Conservation (phyloP, 768 basidiomycete species). For the Pulveroboletus sp. region DNA sequence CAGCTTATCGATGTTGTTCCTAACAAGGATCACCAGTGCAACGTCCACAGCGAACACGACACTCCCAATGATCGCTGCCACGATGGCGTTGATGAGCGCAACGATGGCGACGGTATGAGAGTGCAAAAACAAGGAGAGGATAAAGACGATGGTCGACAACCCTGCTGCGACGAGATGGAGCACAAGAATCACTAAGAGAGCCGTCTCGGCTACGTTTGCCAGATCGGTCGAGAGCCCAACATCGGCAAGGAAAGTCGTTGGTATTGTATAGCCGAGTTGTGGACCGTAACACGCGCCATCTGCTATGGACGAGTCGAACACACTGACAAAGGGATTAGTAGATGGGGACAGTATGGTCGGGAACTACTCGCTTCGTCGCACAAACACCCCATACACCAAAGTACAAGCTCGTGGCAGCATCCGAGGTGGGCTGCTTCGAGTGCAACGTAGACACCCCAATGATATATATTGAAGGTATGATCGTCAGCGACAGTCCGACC, state of each 20-base stretch:
- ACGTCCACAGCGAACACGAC: conserved; percentile 60
- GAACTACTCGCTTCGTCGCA: conserved; percentile 42
- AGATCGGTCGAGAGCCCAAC: conserved; percentile 44
- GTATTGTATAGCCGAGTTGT: conserved; percentile 64
- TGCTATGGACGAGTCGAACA: background rate
- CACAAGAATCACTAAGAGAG: conserved; percentile 51
- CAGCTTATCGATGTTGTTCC: conserved; percentile 37
- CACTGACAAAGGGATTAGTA: conserved; percentile 3
- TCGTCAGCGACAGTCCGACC: conserved; percentile 69
- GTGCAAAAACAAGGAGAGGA: conserved; percentile 55
- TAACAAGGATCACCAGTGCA: conserved; percentile 52
- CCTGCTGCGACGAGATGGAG: conserved; percentile 66
- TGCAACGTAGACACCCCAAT: conserved; percentile 39
- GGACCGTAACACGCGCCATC: conserved; percentile 54
- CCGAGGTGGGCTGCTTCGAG: conserved; percentile 36
- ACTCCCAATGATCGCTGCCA: conserved; percentile 50
- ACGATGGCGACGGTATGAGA: conserved; percentile 53
- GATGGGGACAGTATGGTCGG: no score
- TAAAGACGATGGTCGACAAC: conserved; percentile 49
- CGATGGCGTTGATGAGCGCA: conserved; percentile 52
- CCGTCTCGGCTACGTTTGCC: conserved; percentile 44
- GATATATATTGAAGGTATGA: conserved; percentile 66
- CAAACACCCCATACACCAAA: conserved; percentile 87
- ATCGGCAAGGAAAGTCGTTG: conserved; percentile 36
- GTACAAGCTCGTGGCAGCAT: conserved; percentile 54